Evolutionary conservation across 2,329 filamentous ascomycete species (phyloP).

Genomic region (Ophiostoma montium): DNA sequence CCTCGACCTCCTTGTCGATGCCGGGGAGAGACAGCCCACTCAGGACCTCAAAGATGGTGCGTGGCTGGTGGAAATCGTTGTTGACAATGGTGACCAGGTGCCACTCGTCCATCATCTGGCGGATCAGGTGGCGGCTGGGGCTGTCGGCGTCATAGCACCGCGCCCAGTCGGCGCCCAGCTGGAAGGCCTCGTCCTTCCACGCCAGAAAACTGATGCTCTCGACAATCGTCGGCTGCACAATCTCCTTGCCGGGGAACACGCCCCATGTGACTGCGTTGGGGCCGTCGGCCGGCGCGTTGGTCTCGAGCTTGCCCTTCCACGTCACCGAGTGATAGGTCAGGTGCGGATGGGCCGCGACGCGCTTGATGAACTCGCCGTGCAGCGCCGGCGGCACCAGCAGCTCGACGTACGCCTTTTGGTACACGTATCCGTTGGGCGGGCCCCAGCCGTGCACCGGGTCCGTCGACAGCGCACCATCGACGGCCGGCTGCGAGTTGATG

Average conservation of each 20-base stretch:
- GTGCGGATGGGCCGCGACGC: slow-evolving; percentile 65
- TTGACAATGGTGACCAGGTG: slow-evolving; percentile 95
- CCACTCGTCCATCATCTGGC: slow-evolving; percentile 78
- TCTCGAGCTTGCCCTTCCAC: slow-evolving; percentile 65
- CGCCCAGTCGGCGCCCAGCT: slow-evolving; percentile 84
- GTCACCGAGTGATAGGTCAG: slow-evolving; percentile 92
- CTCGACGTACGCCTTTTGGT: slow-evolving; percentile 96
- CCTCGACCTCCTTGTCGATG: slow-evolving; percentile 33
- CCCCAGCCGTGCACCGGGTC: slow-evolving; percentile 89
- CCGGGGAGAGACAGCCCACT: slow-evolving; percentile 58
- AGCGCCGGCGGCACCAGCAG: slow-evolving; percentile 72
- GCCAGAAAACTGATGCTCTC: slow-evolving; percentile 95
- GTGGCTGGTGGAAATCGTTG: slow-evolving; percentile 85
- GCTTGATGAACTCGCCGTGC: slow-evolving; percentile 60
- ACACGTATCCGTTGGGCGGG: slow-evolving; percentile 87
- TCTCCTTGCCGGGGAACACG: slow-evolving; percentile 96
- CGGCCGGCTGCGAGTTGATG: slow-evolving; percentile 93
- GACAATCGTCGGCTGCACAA: slow-evolving; percentile 99
- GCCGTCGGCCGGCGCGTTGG: slow-evolving; percentile 71
- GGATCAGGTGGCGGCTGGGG: slow-evolving; percentile 65
- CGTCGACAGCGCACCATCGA: slow-evolving; percentile 79
- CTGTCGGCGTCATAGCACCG: slow-evolving; percentile 70
- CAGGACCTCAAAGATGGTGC: slow-evolving; percentile 75
- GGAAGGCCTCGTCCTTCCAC: slow-evolving; percentile 97
- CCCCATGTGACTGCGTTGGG: slow-evolving; percentile 99